These are phyloP conservation scores for Phytophthora kernoviae DNA, from an alignment of 352 stramenopile species.

Conservation along the genomic window DNA sequence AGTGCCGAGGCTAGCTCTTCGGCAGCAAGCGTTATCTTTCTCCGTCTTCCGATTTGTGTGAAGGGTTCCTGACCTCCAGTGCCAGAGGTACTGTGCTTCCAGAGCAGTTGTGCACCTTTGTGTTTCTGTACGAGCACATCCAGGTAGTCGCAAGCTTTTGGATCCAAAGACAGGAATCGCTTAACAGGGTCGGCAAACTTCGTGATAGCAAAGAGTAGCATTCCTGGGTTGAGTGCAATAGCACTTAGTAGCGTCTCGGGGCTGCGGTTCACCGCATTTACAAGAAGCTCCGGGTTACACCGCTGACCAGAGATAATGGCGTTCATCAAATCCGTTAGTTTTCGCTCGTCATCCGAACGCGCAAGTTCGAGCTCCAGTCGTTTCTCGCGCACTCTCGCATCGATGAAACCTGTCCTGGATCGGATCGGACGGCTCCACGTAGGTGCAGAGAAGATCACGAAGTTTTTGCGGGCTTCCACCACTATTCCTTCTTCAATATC, in stretches of 20 bases:
- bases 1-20: conserved; percentile 21
- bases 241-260: conserved; percentile 72
- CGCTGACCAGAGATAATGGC: conserved; percentile 57
- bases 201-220: conserved; percentile 71
- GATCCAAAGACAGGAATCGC: conserved; percentile 64
- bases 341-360: conserved; percentile 30
- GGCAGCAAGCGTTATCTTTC: conserved; percentile 16
- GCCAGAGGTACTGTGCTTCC: conserved; percentile 31
- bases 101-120: conserved; percentile 66
- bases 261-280: conserved; percentile 64
- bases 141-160: conserved; percentile 58
- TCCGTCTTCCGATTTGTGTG: conserved; percentile 7
- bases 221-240: conserved; percentile 64
- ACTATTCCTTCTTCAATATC: conserved; percentile 22
- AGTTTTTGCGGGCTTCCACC: conserved; percentile 25
- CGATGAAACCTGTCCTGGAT: conserved; percentile 54
- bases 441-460: conserved; percentile 46
- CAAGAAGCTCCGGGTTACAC: conserved; percentile 58
- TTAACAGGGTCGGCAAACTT: conserved; percentile 74
- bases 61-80: conserved; percentile 13
- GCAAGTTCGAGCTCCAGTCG: conserved; percentile 22
- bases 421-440: conserved; percentile 44
- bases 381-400: conserved; percentile 39
- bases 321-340: conserved; percentile 43
- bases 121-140: conserved; percentile 54